Evolutionary conservation across 2,329 filamentous ascomycete species (phyloP).

Genomic region (Monilinia fructicola): DNA sequence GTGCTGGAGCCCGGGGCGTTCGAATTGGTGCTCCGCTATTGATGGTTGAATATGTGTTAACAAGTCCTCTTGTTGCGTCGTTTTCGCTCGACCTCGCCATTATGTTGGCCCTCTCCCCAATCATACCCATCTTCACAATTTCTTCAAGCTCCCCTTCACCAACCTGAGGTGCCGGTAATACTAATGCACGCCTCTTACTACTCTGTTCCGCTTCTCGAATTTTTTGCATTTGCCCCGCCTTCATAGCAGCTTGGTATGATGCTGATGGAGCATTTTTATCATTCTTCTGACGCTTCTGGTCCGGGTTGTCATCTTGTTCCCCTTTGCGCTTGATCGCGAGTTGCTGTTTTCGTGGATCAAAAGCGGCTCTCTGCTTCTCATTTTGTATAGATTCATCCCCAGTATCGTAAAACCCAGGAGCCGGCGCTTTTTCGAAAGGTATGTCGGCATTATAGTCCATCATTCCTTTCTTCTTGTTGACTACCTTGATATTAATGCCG

Average conservation of each 20-base stretch:
- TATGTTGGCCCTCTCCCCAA: constrained; percentile 79
- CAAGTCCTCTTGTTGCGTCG: constrained; percentile 77
- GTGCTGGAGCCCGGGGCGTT: constrained; percentile 84
- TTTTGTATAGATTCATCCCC: constrained; percentile 77
- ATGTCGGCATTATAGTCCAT: constrained; percentile 99
- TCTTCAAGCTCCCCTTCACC: constrained; percentile 91
- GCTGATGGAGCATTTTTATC: constrained; percentile 79
- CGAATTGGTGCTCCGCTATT: constrained; percentile 83
- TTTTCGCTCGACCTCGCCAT: constrained; percentile 78
- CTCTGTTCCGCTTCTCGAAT: constrained; percentile 95
- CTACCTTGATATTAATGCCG: constrained; percentile 96
- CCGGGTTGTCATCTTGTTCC: constrained; percentile 78
- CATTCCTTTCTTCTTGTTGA: constrained; percentile 86
- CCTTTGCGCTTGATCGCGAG: constrained; percentile 90
- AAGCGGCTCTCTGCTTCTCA: constrained; percentile 78
- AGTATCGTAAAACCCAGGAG: constrained; percentile 90
- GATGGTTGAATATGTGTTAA: constrained; percentile 82
- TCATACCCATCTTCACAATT: constrained; percentile 98
- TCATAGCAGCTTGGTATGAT: constrained; percentile 81
- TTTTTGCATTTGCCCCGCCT: constrained; percentile 91
- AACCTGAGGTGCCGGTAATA: constrained; percentile 85
- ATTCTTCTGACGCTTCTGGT: constrained; percentile 80
- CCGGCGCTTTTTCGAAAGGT: constrained; percentile 90
- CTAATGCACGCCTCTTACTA: constrained; percentile 83
- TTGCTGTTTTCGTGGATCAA: constrained; percentile 91